Evolutionary conservation across 352 stramenopile genomes (phyloP), one percentile per base, ranked within the genome.

Genomic region (Blastocystis sp.): DNA sequence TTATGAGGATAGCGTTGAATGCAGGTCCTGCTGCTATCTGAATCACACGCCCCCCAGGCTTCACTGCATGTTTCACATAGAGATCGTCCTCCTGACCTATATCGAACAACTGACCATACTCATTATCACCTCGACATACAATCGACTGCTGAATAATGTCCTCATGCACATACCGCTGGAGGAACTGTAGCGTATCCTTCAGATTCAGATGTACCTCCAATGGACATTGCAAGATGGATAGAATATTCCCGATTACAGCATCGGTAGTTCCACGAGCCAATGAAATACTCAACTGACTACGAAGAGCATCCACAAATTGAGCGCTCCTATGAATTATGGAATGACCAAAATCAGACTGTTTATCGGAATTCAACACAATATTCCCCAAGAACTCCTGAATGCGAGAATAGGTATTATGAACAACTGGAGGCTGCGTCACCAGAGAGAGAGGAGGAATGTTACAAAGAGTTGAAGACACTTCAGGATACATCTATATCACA

Each of bases 381-480:
- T 39, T n/a, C 19, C 29, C 49, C 0, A 83, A 42, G 29, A 83
- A 66, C 5, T 1, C 24, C 51, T 83, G 71, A 27, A 83, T 83
- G 24, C 51, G 46, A 1, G 46, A 52, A 43, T 83, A 83, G n/a
- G 46, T 83, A 32, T 83, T 37, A 24, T 66, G 51, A 46, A 83
- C 66, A 3, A 83, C 35, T 19, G 6, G 35, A 7, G 71, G 71
- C 49, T 83, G 71, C 16, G 43, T 66, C 49, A 51, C 39, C 6
- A 83, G 32, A 9, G 71, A 83, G 24, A 65, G 46, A 12, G 71
- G 71, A 21, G 43, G 51, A 27, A 83, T 42, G 35, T 66, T 51
- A 32, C 71, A 83, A 21, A 83, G 71, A 32, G 51, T 49, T 0
- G 27, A 24, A 2, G 24, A 63, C 19, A 83, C 11, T 27, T 83